phyloP scores from a whole-genome alignment of 2,329 filamentous ascomycete species.

The Calcarisporium arbuscula region DNA sequence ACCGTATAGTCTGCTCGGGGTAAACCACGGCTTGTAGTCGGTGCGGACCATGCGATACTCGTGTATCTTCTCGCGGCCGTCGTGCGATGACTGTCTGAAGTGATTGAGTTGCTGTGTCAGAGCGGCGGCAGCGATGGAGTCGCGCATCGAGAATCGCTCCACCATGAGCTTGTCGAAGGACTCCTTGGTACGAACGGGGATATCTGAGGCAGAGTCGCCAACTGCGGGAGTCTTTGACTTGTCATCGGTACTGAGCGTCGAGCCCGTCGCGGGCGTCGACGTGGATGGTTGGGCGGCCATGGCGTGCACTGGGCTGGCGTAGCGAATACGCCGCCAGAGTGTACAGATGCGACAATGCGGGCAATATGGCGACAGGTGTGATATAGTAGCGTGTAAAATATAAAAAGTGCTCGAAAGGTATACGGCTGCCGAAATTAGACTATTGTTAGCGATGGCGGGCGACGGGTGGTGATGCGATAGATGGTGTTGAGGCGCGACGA shows the following conservation, averaged over 20 bases:
- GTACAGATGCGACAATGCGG: constrained; percentile 25
- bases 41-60: constrained; percentile 60
- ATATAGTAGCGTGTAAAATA: no score
- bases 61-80: constrained; percentile 60
- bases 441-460: no score
- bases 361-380: constrained; percentile 5
- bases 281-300: constrained; percentile 41
- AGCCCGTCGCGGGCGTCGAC: constrained; percentile 25
- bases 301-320: constrained; percentile 17
- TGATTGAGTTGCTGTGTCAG: constrained; percentile 45
- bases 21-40: constrained; percentile 50
- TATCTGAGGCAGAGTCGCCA: constrained; percentile 17
- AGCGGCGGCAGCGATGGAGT: constrained; percentile 47
- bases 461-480: no score
- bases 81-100: constrained; percentile 50
- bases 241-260: constrained; percentile 22
- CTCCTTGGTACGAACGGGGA: constrained; percentile 48
- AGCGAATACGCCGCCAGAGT: constrained; percentile 32
- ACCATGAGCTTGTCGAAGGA: constrained; percentile 47
- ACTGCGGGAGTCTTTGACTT: constrained; percentile 14
- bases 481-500: no score
- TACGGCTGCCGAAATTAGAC: no score
- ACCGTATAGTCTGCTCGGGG: constrained; percentile 54
- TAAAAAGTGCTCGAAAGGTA: no score
- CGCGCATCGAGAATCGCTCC: constrained; percentile 47